Evolutionary conservation across 371 early-diverging fungal species (phyloP), one percentile per base, ranked within the genome.

Genomic region (Circinella umbellata): DNA sequence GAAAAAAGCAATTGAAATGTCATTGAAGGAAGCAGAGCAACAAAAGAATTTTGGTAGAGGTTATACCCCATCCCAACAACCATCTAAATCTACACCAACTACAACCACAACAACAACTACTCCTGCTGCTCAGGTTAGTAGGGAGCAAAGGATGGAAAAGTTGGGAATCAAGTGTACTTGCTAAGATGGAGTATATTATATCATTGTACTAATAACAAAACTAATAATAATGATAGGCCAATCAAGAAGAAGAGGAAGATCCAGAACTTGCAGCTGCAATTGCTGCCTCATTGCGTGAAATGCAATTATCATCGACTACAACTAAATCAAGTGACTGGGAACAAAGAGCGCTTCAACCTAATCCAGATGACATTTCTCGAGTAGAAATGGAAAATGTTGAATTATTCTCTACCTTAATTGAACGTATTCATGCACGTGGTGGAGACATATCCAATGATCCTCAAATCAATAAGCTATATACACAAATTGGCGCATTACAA

Each of bases 191-290:
- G 47, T 15, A 9, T 47, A 11, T 1, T 47, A 11, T 47, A 11
- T 15, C 15, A 47, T 27, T 27, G 27, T 27, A 27, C 27, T 42
- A 42, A 42, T 9, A 42, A 6, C 9, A 11, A 11, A 11, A 9
- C 0, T 42, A 9, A 42, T 42, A 13, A 51, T 17, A 13, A 5
- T 51, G 15, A 17, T 51, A 51, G 51, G 51, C 15, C 15, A 8
- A 51, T 20, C 67, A 57, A 34, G 66, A 51, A 46, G 73, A 79
- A 47, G 86, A 86, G 3, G 90, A 89, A 3, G 92, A 93, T 36
- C 93, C 92, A 8, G 98, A 98, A 69, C 76, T 98, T 34, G 90
- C 92, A 65, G 95, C 95, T 0, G 99, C 99, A 6, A 98, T 98
- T 74, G 96, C 91, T 17, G 99, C 96, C 4, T 97, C 97, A 3